phyloP scores from a whole-genome alignment of 768 basidiomycete genomes.

The Termitomyces sp. region DNA sequence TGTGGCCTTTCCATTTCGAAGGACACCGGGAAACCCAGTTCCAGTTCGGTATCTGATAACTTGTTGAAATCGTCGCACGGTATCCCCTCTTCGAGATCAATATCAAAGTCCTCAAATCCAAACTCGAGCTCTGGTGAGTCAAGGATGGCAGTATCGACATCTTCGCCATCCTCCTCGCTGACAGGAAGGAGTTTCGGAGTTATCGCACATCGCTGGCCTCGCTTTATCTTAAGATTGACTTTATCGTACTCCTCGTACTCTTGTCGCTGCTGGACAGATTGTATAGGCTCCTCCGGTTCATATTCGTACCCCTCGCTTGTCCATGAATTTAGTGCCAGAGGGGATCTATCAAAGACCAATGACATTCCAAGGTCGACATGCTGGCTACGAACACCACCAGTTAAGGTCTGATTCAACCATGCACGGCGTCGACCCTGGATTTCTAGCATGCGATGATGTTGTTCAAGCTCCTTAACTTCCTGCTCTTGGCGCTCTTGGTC shows the following conservation, averaged over 20 bases:
- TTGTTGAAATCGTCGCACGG: constrained; percentile 15
- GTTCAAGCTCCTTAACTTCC: constrained; percentile 34
- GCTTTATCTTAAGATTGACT: constrained; percentile 7
- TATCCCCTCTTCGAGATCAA: constrained; percentile 26
- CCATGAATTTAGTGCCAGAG: constrained; percentile 39
- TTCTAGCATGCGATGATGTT: constrained; percentile 46
- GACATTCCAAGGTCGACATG: constrained; percentile 40
- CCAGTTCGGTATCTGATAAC: background rate
- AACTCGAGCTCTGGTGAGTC: constrained; percentile 28
- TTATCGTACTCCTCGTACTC: constrained; percentile 18
- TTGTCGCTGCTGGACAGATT: background rate
- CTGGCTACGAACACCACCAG: constrained; percentile 14
- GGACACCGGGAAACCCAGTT: constrained; percentile 9
- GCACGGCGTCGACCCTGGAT: constrained; percentile 59
- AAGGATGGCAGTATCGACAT: constrained; percentile 20
- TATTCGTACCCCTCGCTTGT: constrained; percentile 33
- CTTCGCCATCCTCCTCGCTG: constrained; percentile 29
- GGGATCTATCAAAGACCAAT: constrained; percentile 47
- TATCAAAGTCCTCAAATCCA: constrained; percentile 24
- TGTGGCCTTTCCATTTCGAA: constrained; percentile 25
- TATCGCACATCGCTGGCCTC: constrained; percentile 13
- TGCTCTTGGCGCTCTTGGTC: constrained; percentile 39
- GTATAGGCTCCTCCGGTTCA: background rate
- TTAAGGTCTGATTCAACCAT: constrained; percentile 55
- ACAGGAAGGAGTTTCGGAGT: constrained; percentile 35